Conservation (phyloP, 208 protist species). For the Acanthamoeba comandoni region DNA sequence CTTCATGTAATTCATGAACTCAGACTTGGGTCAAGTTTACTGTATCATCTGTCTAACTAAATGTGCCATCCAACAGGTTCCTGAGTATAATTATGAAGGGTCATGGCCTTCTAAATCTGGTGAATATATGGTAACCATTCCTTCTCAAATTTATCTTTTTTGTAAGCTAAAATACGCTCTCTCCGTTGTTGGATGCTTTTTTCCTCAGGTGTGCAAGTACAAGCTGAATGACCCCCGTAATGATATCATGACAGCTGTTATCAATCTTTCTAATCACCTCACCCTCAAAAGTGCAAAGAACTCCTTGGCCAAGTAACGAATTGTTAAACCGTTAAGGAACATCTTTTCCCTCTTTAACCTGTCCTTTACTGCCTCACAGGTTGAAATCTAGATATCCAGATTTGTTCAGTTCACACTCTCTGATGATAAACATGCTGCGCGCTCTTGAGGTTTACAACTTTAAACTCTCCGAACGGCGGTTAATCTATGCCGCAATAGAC, state of each 20-base stretch:
- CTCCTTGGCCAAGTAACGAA: neutral
- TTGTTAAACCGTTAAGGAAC: neutral
- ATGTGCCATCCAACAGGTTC: conserved; percentile 14
- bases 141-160: conserved; percentile 14
- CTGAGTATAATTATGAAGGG: conserved; percentile 69
- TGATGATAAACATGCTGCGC: conserved; percentile 40
- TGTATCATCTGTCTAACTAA: conserved; percentile 28
- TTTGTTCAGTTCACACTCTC: conserved; percentile 44
- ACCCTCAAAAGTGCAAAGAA: conserved; percentile 71
- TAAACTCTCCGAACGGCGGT: conserved; percentile 6
- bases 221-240: conserved; percentile 57
- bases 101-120: conserved; percentile 66
- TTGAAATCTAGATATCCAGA: neutral
- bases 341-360: neutral
- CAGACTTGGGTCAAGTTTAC: no score
- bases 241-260: conserved; percentile 66
- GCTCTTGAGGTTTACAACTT: conserved; percentile 35
- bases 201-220: conserved; percentile 15
- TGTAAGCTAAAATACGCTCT: no score
- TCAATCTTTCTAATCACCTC: conserved; percentile 71
- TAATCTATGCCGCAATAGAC: conserved; percentile 34
- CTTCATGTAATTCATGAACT: neutral
- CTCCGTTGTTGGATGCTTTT: neutral
- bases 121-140: conserved; percentile 6
- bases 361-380: neutral